Base-by-base conservation (phyloP, 495 filamentous ascomycete genomes). In the Sphaerosporella brunnea region DNA sequence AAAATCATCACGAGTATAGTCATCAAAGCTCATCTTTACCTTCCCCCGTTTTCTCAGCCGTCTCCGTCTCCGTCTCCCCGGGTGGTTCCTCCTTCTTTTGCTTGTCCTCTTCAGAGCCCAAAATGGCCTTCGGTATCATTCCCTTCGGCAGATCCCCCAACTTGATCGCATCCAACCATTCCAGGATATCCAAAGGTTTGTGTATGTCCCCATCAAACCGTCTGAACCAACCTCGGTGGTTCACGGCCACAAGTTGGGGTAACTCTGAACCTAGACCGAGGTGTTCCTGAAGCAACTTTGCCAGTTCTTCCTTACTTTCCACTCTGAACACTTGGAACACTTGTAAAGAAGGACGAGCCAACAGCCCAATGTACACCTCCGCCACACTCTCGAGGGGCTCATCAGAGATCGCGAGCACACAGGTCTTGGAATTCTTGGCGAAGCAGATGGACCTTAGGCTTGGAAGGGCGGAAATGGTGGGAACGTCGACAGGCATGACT, bases 161-260 rank as follows among this genome's bases (percentile, higher is more conserved):
- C 20, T 81, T 74, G 52, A 95, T 84, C 2, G 71, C 73, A 61
- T 97, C 90, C 51, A 96, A 71, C 86, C 86, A 96, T 45, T 68
- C 66, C 28, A 96, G 64, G 8, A 70, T 69, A 25, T 69, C 68
- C 24, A 71, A 59, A 9, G 67, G 69, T 50, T 75, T 82, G 47
- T 69, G 66, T 4, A 57, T 58, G 19, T 77, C 72, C 13, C 59
- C 64, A 3, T 67, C 65, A 54, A 79, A 92, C 30, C 70, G 74
- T 51, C 80, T 76, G 72, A 77, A 92, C 92, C 90, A 96, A 19
- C 75, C 75, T 28, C 85, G 70, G 53, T 83, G 78, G 63, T 94
- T 95, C 30, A 93, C 56, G 8, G 84, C 86, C 28, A 96, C 66
- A 30, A 96, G 58, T 53, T 88, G 77, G 1, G 74, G 53, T 1